Conservation (phyloP, 2,329 filamentous ascomycete species). For the Curvularia sp. region DNA sequence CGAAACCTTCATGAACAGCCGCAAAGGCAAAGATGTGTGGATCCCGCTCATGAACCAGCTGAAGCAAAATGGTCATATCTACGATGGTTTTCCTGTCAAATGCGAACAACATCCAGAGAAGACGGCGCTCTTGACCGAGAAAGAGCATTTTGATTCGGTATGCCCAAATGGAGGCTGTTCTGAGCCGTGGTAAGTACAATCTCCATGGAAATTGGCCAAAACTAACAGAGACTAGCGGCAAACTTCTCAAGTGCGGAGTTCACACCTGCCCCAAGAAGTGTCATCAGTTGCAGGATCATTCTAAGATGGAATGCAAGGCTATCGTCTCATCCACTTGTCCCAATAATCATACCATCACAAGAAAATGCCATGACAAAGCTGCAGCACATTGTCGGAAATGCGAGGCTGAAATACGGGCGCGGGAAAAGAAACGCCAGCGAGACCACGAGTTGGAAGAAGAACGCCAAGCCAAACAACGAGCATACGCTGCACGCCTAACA, state of each 20-base stretch:
- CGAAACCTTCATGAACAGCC: constrained; percentile 68
- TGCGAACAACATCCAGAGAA: constrained; percentile 48
- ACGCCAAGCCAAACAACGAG: constrained; percentile 55
- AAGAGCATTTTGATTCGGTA: constrained; percentile 65
- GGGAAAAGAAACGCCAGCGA: constrained; percentile 54
- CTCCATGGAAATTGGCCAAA: background rate
- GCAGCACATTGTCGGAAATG: constrained; percentile 60
- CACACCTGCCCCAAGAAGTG: constrained; percentile 69
- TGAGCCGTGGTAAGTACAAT: constrained; percentile 64
- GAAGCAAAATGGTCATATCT: constrained; percentile 57
- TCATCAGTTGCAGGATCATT: constrained; percentile 68
- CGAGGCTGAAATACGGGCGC: constrained; percentile 57
- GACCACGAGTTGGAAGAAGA: constrained; percentile 61
- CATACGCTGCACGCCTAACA: constrained; percentile 57
- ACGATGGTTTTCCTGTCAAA: constrained; percentile 50
- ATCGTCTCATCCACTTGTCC: constrained; percentile 60
- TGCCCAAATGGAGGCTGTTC: constrained; percentile 76
- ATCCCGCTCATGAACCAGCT: constrained; percentile 63
- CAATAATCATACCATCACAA: constrained; percentile 59
- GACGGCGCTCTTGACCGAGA: constrained; percentile 55
- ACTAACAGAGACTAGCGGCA: constrained; percentile 53
- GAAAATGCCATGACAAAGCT: constrained; percentile 56
- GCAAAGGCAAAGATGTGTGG: constrained; percentile 67
- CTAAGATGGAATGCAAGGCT: constrained; percentile 58
- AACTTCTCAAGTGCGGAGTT: constrained; percentile 61